Evolutionary conservation across 306 rosid genomes (phyloP), one percentile per base, ranked within the genome.

Genomic region (Lathyrus aphaca): DNA sequence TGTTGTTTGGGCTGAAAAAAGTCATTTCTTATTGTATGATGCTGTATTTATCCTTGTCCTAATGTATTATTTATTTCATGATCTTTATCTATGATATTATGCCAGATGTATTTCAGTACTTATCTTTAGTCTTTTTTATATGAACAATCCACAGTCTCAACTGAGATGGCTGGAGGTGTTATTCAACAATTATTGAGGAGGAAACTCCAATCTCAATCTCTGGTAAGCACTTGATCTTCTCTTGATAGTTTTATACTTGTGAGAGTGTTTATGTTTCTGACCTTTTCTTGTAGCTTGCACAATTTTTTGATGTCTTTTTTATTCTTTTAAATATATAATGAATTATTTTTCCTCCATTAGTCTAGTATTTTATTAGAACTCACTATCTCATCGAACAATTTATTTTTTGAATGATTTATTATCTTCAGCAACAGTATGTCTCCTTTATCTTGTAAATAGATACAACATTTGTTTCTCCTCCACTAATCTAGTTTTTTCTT

Each of bases 151-250:
- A 30, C 76, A 86, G 91, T 76, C 27, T 74, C 49, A 70, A 74
- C 80, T 57, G 82, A 69, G 72, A 92, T 92, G 97, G 96, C 96
- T 86, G 91, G 96, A 82, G 88, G 89, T 83, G 84, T 83, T 69
- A 74, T 92, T 79, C 86, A 72, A 72, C 91, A 83, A 70, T 74
- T 89, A 54, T 77, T 92, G 79, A 86, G 89, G 81, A 85, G 92
- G 80, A 89, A 87, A 73, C 82, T 92, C 82, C 80, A 62, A 43
- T 83, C 87, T 68, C 88, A 75, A 35, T 73, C 82, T 64, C 65
- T 79, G 45, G 98, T 92, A 82, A 83, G 88, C 71, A 58, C 45
- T 74, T 14, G 50, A 45, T 1, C 44, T 29, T 62, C 57, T 63
- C 23, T 46, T 70, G 48, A 21, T 60, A 38, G 3, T 68, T 78